A percentile compares a stretch with the other conserved stretches of the same genome.
These are phyloP conservation scores for Laetiporus sulphureus DNA, from an alignment of 1,284 basidiomycete genomes.

Conservation along the genomic window DNA sequence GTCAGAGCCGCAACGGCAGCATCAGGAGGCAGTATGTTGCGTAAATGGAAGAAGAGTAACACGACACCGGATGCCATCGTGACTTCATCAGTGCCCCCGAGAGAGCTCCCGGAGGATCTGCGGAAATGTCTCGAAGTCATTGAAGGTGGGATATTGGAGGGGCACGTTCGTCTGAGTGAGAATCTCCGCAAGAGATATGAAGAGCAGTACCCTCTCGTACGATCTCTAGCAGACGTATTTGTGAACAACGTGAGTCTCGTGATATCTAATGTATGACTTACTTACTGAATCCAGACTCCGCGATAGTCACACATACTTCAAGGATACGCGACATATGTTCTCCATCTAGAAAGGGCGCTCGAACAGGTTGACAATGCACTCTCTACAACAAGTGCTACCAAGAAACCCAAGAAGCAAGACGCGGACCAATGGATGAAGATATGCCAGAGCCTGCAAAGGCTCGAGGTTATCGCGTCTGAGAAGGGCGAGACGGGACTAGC, in stretches of 20 bases:
- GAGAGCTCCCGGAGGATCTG: slow-evolving; percentile 80
- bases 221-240: slow-evolving; percentile 89
- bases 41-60: slow-evolving; percentile 62
- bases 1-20: slow-evolving; percentile 29
- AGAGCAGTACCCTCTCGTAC: slow-evolving; percentile 88
- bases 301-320: slow-evolving; percentile 83
- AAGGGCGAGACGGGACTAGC: slow-evolving; percentile 90
- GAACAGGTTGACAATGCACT: slow-evolving; percentile 82
- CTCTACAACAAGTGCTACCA: slow-evolving; percentile 50
- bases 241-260: slow-evolving; percentile 73
- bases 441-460: slow-evolving; percentile 60
- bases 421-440: slow-evolving; percentile 71
- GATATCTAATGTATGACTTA: neutral
- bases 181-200: slow-evolving; percentile 84
- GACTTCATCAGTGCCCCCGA: slow-evolving; percentile 55
- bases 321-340: slow-evolving; percentile 87
- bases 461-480: slow-evolving; percentile 77
- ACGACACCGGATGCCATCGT: slow-evolving; percentile 34
- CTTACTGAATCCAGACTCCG: neutral
- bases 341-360: slow-evolving; percentile 86
- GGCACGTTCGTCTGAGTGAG: slow-evolving; percentile 78
- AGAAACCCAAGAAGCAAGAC: slow-evolving; percentile 77
- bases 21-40: slow-evolving; percentile 45
- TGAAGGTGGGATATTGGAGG: slow-evolving; percentile 77
- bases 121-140: slow-evolving; percentile 81